Percentiles rank a stretch among this genome's conserved stretches.
Evolutionary conservation across 2,329 filamentous ascomycete genomes (phyloP).

Genomic region (Coniochaeta ligniaria): DNA sequence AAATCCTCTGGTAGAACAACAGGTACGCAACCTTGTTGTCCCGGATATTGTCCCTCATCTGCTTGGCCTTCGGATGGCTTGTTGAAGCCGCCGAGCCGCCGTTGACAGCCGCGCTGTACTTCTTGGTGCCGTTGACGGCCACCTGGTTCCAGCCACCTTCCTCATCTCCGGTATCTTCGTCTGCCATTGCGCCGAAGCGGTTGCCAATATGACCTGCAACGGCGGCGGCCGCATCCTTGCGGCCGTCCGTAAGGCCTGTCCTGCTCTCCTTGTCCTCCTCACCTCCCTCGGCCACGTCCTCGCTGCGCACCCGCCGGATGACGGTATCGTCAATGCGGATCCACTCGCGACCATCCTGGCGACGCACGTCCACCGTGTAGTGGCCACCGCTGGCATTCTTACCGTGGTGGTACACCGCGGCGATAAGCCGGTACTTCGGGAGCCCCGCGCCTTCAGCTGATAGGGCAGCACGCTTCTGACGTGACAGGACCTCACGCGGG

Average conservation of each 20-base stretch:
- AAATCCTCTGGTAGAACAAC: constrained; percentile 84
- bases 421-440: constrained; percentile 79
- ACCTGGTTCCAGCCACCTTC: constrained; percentile 82
- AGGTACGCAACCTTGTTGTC: constrained; percentile 98
- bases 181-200: constrained; percentile 64
- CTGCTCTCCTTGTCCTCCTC: constrained; percentile 67
- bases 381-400: constrained; percentile 95
- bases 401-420: constrained; percentile 94
- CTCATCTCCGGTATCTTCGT: constrained; percentile 61
- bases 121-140: constrained; percentile 58
- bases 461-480: constrained; percentile 61
- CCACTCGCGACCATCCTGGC: constrained; percentile 94
- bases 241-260: constrained; percentile 54
- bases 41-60: constrained; percentile 59
- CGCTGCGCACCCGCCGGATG: constrained; percentile 74
- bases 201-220: constrained; percentile 46
- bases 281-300: constrained; percentile 83
- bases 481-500: constrained; percentile 80
- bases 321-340: constrained; percentile 91
- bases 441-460: constrained; percentile 57
- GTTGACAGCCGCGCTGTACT: not conserved
- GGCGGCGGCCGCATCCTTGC: constrained; percentile 46
- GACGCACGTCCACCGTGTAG: constrained; percentile 94
- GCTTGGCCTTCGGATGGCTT: constrained; percentile 47
- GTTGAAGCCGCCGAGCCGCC: constrained; percentile 30